Conservation (phyloP, 805 yeast genomes). For the Millerozyma miso region DNA sequence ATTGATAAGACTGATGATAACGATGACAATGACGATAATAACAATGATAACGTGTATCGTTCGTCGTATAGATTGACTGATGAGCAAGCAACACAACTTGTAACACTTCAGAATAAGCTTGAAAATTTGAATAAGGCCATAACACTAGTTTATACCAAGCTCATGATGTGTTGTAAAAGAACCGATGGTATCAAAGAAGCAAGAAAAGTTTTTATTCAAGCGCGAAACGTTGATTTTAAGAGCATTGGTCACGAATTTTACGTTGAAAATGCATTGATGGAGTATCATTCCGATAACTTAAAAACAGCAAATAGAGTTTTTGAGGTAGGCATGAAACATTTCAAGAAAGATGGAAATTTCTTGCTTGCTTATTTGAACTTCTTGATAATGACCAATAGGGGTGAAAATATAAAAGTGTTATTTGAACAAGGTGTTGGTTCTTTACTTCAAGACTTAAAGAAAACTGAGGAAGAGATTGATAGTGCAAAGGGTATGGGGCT, state of each 20-base stretch:
- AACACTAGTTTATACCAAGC: conserved; percentile 63
- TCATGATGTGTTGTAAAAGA: conserved; percentile 71
- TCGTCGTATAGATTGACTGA: conserved; percentile 11
- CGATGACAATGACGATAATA: conserved; percentile 15
- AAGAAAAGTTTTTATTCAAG: conserved; percentile 63
- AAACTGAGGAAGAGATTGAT: conserved; percentile 20
- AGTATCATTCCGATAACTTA: conserved; percentile 60
- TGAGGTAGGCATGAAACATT: conserved; percentile 69
- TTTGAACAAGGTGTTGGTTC: conserved; percentile 74
- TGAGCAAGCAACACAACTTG: conserved; percentile 19
- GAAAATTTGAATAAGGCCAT: conserved; percentile 33
- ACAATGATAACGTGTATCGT: conserved; percentile 11
- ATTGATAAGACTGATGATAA: conserved; percentile 2
- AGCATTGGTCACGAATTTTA: conserved; percentile 69
- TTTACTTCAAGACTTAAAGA: conserved; percentile 32
- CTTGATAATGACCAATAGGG: conserved; percentile 63
- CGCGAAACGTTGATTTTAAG: conserved; percentile 51
- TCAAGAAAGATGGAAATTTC: conserved; percentile 53
- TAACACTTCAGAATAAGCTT: conserved; percentile 16
- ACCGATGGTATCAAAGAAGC: conserved; percentile 67
- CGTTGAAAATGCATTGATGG: conserved; percentile 79
- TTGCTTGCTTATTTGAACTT: conserved; percentile 68
- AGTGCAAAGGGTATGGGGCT: neutral
- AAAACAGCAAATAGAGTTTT: conserved; percentile 72
- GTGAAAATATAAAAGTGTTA: conserved; percentile 70